Evolutionary conservation across 805 yeast genomes (phyloP).

Genomic region (Scheffersomyces spartinae): DNA sequence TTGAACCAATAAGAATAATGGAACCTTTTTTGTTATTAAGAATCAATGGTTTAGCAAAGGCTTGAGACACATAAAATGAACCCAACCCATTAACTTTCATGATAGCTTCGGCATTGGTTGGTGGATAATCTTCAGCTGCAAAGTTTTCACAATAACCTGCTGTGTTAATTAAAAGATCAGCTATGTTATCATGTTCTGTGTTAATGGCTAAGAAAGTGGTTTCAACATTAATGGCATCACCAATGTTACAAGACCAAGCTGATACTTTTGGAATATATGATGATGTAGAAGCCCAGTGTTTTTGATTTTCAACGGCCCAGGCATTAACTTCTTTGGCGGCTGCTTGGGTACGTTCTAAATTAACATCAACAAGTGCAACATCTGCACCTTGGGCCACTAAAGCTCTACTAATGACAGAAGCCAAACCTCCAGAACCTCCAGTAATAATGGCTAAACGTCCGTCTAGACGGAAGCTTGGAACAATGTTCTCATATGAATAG

Average conservation of each 20-base stretch:
- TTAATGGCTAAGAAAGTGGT: constrained; percentile 40
- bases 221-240: constrained; percentile 50
- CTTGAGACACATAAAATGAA: constrained; percentile 61
- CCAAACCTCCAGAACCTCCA: constrained; percentile 76
- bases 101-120: constrained; percentile 53
- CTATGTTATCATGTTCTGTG: constrained; percentile 46
- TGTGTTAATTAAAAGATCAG: constrained; percentile 59
- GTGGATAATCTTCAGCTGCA: constrained; percentile 69
- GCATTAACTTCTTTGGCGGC: constrained; percentile 37
- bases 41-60: constrained; percentile 59
- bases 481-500: constrained; percentile 32
- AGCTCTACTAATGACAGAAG: constrained; percentile 53
- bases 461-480: constrained; percentile 58
- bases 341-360: constrained; percentile 43
- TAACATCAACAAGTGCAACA: constrained; percentile 61
- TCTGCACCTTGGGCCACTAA: constrained; percentile 69
- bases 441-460: constrained; percentile 64
- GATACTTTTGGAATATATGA: constrained; percentile 27
- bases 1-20: constrained; percentile 61
- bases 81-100: constrained; percentile 68
- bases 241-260: constrained; percentile 67
- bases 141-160: constrained; percentile 83
- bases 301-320: constrained; percentile 33
- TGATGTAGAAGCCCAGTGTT: constrained; percentile 21
- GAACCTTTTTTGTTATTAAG: constrained; percentile 46